Conservation (phyloP, 768 basidiomycete genomes). For the Ephemerocybe angulata region DNA sequence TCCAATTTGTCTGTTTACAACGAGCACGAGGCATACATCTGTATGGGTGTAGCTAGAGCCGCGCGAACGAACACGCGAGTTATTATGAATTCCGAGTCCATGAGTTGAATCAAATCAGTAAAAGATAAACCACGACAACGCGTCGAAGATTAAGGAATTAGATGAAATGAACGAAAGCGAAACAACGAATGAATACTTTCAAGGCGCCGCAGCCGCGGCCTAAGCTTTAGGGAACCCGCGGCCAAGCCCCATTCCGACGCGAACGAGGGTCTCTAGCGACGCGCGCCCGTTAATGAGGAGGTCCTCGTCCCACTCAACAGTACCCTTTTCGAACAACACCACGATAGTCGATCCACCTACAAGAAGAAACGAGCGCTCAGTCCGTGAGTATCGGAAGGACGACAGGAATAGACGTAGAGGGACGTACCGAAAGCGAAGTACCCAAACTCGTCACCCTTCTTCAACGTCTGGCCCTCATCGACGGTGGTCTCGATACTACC, state of each 20-base stretch:
- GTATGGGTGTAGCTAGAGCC: too few species aligned
- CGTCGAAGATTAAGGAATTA: background rate
- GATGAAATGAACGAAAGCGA: too few species aligned
- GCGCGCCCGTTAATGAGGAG: constrained; percentile 79
- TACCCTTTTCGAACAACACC: constrained; percentile 80
- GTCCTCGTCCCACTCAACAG: constrained; percentile 90
- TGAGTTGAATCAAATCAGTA: background rate
- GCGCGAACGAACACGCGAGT: too few species aligned
- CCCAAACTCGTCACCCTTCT: constrained; percentile 86
- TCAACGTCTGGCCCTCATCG: constrained; percentile 75
- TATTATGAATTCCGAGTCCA: too few species aligned
- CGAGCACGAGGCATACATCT: too few species aligned
- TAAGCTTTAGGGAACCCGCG: constrained; percentile 1
- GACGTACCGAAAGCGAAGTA: constrained; percentile 90
- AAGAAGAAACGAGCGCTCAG: background rate
- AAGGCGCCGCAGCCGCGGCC: too few species aligned
- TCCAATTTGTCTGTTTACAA: too few species aligned
- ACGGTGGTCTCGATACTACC: constrained; percentile 87
- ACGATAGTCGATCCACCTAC: constrained; percentile 91
- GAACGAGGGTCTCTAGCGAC: constrained; percentile 85
- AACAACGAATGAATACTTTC: too few species aligned
- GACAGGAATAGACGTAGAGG: constrained; percentile 1
- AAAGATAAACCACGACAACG: background rate
- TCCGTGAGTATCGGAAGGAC: background rate
- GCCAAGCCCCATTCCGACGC: constrained; percentile 86